Percentiles rank a stretch among this genome's conserved stretches.
These are phyloP conservation scores for Pyrus hybrid DNA, from an alignment of 331 rosid species.

Conservation along the genomic window DNA sequence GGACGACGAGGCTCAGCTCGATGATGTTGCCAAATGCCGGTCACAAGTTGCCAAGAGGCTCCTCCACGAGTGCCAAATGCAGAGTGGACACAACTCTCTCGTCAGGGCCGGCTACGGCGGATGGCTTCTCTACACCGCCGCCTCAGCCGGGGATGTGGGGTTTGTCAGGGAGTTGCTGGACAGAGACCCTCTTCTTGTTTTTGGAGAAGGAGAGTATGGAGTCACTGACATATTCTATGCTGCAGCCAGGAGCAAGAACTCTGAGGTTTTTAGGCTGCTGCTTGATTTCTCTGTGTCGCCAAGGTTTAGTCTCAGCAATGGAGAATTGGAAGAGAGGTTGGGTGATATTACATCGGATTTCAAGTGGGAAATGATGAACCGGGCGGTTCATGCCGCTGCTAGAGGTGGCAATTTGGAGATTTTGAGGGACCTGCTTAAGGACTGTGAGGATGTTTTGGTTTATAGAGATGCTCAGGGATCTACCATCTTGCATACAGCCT, in stretches of 20 bases:
- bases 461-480: conserved; percentile 62
- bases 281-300: conserved; percentile 44
- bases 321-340: conserved; percentile 25
- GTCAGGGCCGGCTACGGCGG: conserved; percentile 89
- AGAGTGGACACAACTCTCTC: conserved; percentile 51
- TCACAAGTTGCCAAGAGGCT: conserved; percentile 62
- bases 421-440: conserved; percentile 40
- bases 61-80: conserved; percentile 44
- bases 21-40: conserved; percentile 57
- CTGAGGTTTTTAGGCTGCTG: conserved; percentile 48
- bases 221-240: conserved; percentile 75
- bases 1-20: conserved; percentile 63
- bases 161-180: conserved; percentile 49
- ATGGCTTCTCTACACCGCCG: conserved; percentile 94
- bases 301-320: conserved; percentile 22
- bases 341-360: conserved; percentile 27
- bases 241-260: conserved; percentile 68
- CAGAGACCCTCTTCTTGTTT: conserved; percentile 57
- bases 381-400: conserved; percentile 77
- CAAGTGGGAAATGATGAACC: conserved; percentile 60
- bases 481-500: conserved; percentile 63
- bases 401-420: conserved; percentile 88
- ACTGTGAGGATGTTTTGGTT: conserved; percentile 29
- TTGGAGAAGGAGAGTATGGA: conserved; percentile 90
- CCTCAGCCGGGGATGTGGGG: conserved; percentile 71